phyloP scores from a whole-genome alignment of 2,329 filamentous ascomycete genomes.

The Exutisphaerella laricina region DNA sequence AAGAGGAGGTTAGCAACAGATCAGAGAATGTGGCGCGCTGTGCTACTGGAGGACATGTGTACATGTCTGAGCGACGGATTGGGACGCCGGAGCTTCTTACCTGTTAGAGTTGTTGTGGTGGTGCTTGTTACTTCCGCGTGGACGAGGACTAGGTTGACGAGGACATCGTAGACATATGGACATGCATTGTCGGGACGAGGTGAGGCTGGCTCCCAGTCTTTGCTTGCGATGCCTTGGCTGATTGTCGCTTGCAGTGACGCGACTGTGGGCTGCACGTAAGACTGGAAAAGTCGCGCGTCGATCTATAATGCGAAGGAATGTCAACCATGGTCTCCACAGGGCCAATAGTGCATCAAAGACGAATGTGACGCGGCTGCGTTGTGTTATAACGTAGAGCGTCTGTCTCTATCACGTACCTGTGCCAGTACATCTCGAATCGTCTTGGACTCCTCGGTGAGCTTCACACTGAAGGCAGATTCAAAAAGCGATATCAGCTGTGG shows the following conservation, averaged over 20 bases:
- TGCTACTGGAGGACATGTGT: no score
- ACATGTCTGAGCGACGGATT: no score
- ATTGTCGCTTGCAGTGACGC: conserved; percentile 65
- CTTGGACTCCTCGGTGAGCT: conserved; percentile 87
- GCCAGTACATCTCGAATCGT: conserved; percentile 84
- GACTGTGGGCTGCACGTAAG: conserved; percentile 77
- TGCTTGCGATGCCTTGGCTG: conserved; percentile 62
- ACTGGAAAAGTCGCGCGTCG: conserved; percentile 82
- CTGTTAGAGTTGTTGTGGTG: conserved; percentile 63
- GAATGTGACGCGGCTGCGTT: no score
- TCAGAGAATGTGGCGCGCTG: no score
- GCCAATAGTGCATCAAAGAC: no score
- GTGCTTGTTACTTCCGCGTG: conserved; percentile 57
- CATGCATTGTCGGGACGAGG: conserved; percentile 65
- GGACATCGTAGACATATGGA: conserved; percentile 82
- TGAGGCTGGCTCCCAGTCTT: conserved; percentile 54
- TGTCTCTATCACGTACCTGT: no score
- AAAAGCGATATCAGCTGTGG: conserved; percentile 88
- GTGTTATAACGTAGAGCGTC: no score
- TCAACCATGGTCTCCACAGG: no score
- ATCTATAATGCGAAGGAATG: no score
- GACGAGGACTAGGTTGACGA: conserved; percentile 80
- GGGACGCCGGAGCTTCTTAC: no score
- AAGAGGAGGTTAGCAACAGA: no score
- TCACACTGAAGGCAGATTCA: conserved; percentile 88